Evolutionary conservation across 768 basidiomycete species (phyloP), one percentile per base, ranked within the genome.

Genomic region (Leccinellum rugosiceps): DNA sequence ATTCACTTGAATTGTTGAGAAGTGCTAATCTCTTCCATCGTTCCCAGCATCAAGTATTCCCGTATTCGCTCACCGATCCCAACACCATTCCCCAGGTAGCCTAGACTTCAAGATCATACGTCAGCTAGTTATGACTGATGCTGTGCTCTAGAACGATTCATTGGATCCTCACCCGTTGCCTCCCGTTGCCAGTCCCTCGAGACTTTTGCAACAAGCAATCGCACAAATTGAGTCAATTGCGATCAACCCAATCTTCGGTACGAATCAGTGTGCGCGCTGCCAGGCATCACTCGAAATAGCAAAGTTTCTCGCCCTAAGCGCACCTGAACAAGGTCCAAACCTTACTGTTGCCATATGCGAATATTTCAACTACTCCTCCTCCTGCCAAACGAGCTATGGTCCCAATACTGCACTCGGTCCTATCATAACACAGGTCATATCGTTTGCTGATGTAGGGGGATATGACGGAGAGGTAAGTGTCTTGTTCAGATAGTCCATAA

Each of bases 371-470:
- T 78, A 86, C 67, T 76, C 79, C 0, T 72, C 71, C 7, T 72
- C 73, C 23, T 90, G 88, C 68, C 73, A 74, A 55, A 73, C 72
- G 15, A 77, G 70, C 28, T 86, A 75, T 66, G 78, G 82, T 23
- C 61, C 71, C 7, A 68, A 76, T 53, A 78, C 76, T 23, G 13
- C 49, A 4, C 66, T 83, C 17, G 88, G 89, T 0, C 72, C 84
- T 4, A 76, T 86, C 28, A 68, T 89, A 57, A 87, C 89, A 0
- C 89, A 91, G 69, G 87, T 90, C 11, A 59, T 86, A 38, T 82
- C 87, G 11, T 85, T 84, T 59, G 85, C 88, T 7, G 82, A 91
- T 64, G 82, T 86, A 2, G 83, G 83, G 13, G 87, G 87, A 6
- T 83, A 82, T 54, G 89, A 91, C 63, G 89, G 89, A 14, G 85